Conservation (phyloP, 2,329 filamentous ascomycete species). For the Colletotrichum agaves region DNA sequence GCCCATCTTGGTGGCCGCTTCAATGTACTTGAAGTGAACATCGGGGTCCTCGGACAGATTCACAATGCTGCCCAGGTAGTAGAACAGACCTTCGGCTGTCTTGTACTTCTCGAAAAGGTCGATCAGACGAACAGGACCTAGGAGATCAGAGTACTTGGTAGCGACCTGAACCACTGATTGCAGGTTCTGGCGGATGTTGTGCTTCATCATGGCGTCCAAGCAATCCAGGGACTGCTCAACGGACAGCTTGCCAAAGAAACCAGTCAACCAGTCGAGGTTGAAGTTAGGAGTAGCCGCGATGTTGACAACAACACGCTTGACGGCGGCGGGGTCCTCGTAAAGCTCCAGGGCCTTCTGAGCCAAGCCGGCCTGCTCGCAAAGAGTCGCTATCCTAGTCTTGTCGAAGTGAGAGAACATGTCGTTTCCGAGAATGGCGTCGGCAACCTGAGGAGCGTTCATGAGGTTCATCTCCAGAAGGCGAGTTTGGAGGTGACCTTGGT, state of each 20-base stretch:
- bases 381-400: slow-evolving; percentile 84
- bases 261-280: slow-evolving; percentile 89
- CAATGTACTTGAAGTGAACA: slow-evolving; percentile 99
- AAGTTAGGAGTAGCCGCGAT: slow-evolving; percentile 86
- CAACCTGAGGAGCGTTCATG: slow-evolving; percentile 94
- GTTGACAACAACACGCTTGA: slow-evolving; percentile 91
- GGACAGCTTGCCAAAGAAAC: slow-evolving; percentile 93
- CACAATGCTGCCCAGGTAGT: slow-evolving; percentile 97
- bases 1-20: slow-evolving; percentile 92
- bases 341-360: slow-evolving; percentile 90
- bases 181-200: slow-evolving; percentile 96
- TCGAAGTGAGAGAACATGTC: slow-evolving; percentile 99
- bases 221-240: slow-evolving; percentile 95
- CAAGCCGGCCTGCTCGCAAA: slow-evolving; percentile 94
- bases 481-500: slow-evolving; percentile 93
- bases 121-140: slow-evolving; percentile 88
- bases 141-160: slow-evolving; percentile 96
- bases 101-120: slow-evolving; percentile 98
- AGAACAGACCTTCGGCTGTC: slow-evolving; percentile 95
- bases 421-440: slow-evolving; percentile 96
- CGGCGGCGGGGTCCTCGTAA: slow-evolving; percentile 87
- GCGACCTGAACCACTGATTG: slow-evolving; percentile 95
- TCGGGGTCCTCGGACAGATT: slow-evolving; percentile 96
- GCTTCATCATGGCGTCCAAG: slow-evolving; percentile 94
- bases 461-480: slow-evolving; percentile 98